Evolutionary conservation across 768 basidiomycete genomes (phyloP), one percentile per base, ranked within the genome.

Genomic region (Lactarius indigo): DNA sequence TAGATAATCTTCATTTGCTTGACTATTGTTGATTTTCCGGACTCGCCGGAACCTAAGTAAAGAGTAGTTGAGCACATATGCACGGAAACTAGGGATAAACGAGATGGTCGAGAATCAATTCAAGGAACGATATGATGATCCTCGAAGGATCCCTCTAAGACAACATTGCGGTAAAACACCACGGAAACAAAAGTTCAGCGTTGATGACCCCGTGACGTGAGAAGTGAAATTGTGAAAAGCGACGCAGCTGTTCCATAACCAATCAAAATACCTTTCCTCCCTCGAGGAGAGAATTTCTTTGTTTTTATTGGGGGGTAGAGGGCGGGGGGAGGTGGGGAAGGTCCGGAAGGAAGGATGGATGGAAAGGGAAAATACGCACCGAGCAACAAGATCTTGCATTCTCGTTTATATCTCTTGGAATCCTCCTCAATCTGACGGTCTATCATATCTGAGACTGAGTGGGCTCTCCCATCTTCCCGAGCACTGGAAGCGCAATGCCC

Each of bases 1-100:
- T 98, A 91, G 60, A 97, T 95, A 68, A 97, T 95, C 82, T 96
- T 96, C 94, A 97, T 96, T 77, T 97, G 95, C 75, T 96, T 97
- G 31, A 96, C 94, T 70, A 98, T 93, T 0, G 96, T 98, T 5
- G 87, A 89, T 78, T 98, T 98, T 6, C 96, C 96, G 0, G 91
- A 92, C 79, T 96, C 94, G 72, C 96, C 94, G 15, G 94, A 95
- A 63, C 96, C 95, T 96, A 72, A n/a, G 15, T 35, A 26, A 42
- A 18, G 37, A 39, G 15, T 39, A 2, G 20, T 64, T 55, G 13
- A 64, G 63, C 57, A 37, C 15, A 61, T 50, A 58, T 41, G 30
- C n/a, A 44, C 39, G 26, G 54, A 54, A 55, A 58, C 37, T 18
- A 47, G 58, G 35, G 52, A 39, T 18, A 64, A 57, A 58, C 57